These are phyloP conservation scores for Zymoseptoria tritici DNA, from an alignment of 2,329 filamentous ascomycete genomes.

Conservation along the genomic window DNA sequence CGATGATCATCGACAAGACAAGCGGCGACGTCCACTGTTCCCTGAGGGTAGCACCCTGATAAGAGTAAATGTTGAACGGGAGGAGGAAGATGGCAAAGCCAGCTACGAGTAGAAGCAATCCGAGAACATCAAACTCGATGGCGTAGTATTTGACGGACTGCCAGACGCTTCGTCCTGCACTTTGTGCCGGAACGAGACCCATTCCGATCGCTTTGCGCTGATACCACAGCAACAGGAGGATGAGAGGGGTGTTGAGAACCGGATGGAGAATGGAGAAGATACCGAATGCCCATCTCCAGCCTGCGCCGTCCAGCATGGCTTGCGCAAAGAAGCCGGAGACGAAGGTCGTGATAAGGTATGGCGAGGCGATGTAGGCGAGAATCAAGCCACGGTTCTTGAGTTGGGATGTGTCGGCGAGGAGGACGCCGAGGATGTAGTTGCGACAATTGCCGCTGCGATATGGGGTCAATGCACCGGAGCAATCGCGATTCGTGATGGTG, in stretches of 20 bases:
- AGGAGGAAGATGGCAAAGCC: constrained; percentile 61
- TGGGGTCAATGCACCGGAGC: too few relatives aligned
- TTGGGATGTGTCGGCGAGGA: constrained; percentile 26
- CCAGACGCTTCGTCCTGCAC: constrained; percentile 14
- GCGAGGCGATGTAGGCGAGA: constrained; percentile 24
- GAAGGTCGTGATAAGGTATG: constrained; percentile 27
- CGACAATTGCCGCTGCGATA: constrained; percentile 16
- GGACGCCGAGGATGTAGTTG: constrained; percentile 22
- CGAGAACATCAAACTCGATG: constrained; percentile 24
- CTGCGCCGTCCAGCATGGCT: constrained; percentile 17
- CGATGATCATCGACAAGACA: constrained; percentile 32
- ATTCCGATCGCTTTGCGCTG: constrained; percentile 20
- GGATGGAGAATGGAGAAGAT: constrained; percentile 27
- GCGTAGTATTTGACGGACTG: constrained; percentile 20
- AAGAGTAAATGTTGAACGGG: constrained; percentile 51
- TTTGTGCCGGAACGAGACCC: constrained; percentile 15
- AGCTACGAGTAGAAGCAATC: constrained; percentile 23
- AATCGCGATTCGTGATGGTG: too few relatives aligned
- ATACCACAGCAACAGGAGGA: constrained; percentile 17
- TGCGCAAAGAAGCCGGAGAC: constrained; percentile 20
- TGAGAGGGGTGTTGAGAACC: constrained; percentile 17
- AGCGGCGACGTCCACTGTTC: constrained; percentile 31
- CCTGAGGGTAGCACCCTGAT: constrained; percentile 19
- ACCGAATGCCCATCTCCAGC: constrained; percentile 28
- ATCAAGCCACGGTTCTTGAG: constrained; percentile 24